Evolutionary conservation across 2,329 filamentous ascomycete species (phyloP).

Genomic region (Sporothrix variecibatus): DNA sequence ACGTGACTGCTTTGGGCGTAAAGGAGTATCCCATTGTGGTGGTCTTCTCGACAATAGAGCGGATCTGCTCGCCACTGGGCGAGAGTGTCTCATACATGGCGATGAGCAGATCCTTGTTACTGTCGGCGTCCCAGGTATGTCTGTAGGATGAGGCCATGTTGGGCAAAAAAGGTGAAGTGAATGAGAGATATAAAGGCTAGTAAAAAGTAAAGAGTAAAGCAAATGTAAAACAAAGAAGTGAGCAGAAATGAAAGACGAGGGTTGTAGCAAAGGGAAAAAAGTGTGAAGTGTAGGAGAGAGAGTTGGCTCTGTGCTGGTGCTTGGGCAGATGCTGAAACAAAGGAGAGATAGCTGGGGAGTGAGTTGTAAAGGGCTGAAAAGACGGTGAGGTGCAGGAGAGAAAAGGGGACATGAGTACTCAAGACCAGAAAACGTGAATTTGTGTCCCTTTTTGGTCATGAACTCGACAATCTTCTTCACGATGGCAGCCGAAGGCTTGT

Average conservation of each 20-base stretch:
- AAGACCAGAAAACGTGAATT: constrained; percentile 30
- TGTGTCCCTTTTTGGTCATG: constrained; percentile 35
- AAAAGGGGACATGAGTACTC: constrained; percentile 22
- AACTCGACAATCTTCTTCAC: constrained; percentile 35
- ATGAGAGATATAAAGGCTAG: not conserved
- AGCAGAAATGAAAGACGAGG: not conserved
- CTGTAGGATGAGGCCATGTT: constrained; percentile 20
- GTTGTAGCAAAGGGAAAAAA: not conserved
- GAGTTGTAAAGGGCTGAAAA: too few relatives aligned
- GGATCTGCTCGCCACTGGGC: constrained; percentile 35
- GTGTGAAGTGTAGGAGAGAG: not conserved
- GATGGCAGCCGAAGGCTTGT: constrained; percentile 39
- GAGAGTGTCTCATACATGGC: constrained; percentile 32
- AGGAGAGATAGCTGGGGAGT: not conserved
- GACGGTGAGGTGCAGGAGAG: not conserved
- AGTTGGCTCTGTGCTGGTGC: not conserved
- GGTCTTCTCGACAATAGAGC: constrained; percentile 33
- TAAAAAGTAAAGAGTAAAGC: not conserved
- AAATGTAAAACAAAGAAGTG: not conserved
- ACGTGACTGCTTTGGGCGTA: constrained; percentile 38
- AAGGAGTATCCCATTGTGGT: constrained; percentile 34
- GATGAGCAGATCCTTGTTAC: constrained; percentile 37
- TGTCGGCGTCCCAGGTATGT: constrained; percentile 35
- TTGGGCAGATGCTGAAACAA: not conserved
- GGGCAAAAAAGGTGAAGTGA: not conserved